phyloP scores from a whole-genome alignment of 345 rosid genomes.

The Heritiera fomes region DNA sequence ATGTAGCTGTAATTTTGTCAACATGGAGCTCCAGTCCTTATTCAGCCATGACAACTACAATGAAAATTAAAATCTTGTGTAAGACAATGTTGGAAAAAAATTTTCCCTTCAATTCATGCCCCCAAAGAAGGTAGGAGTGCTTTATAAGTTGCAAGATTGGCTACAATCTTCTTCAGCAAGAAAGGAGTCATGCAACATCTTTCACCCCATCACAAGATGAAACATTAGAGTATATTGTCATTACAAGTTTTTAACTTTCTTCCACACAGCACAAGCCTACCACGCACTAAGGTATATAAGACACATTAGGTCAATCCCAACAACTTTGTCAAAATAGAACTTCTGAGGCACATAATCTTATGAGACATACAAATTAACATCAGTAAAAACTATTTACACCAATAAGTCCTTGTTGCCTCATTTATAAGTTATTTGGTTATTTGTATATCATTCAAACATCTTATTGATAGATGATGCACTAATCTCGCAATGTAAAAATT shows the following conservation, averaged over 20 bases:
- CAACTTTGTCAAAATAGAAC: background rate
- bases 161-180: background rate
- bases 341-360: background rate
- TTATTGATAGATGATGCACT: background rate
- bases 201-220: background rate
- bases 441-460: background rate
- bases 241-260: background rate
- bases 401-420: background rate
- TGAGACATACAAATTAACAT: slow-evolving; percentile 8
- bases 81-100: slow-evolving; percentile 19
- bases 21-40: slow-evolving; percentile 69
- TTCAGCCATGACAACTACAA: slow-evolving; percentile 74
- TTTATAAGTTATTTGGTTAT: background rate
- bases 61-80: slow-evolving; percentile 29
- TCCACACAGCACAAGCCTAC: background rate
- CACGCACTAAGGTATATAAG: background rate
- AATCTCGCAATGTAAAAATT: background rate
- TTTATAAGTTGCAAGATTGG: background rate
- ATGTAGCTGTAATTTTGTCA: slow-evolving; percentile 73
- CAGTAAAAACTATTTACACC: background rate
- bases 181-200: background rate
- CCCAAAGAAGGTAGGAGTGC: background rate
- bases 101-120: background rate
- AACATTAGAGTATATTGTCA: background rate
- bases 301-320: background rate